These are phyloP conservation scores for Hypoxylon fuscum DNA, from an alignment of 495 filamentous ascomycete genomes.

Conservation along the genomic window DNA sequence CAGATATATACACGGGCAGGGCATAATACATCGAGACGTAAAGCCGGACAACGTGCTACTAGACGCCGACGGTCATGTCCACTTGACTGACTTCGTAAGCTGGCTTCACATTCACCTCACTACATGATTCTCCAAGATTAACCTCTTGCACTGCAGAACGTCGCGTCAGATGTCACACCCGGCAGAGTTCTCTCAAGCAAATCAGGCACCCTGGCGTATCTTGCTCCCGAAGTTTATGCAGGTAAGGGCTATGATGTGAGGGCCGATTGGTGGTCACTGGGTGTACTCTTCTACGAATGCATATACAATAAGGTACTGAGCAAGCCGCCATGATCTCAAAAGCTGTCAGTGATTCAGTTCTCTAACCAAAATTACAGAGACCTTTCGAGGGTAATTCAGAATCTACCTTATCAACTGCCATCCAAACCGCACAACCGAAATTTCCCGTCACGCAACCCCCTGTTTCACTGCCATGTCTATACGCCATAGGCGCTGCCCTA, in stretches of 20 bases:
- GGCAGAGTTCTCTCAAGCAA: slow-evolving; percentile 91
- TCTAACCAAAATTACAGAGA: slow-evolving; percentile 61
- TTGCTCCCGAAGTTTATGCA: slow-evolving; percentile 94
- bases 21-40: slow-evolving; percentile 94
- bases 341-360: not conserved
- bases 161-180: slow-evolving; percentile 89
- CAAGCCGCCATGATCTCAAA: not conserved
- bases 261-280: slow-evolving; percentile 98
- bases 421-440: slow-evolving; percentile 82
- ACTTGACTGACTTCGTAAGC: slow-evolving; percentile 96
- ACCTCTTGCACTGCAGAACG: slow-evolving; percentile 72
- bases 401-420: slow-evolving; percentile 78
- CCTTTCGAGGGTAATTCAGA: slow-evolving; percentile 92
- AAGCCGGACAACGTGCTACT: slow-evolving; percentile 97
- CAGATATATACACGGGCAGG: slow-evolving; percentile 88
- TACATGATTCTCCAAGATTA: slow-evolving; percentile 1
- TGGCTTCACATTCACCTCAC: not conserved
- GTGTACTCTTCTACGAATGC: slow-evolving; percentile 97
- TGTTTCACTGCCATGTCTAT: slow-evolving; percentile 84
- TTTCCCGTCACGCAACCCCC: slow-evolving; percentile 90
- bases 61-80: slow-evolving; percentile 93
- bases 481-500: slow-evolving; percentile 82
- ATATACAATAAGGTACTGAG: slow-evolving; percentile 93
- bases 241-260: slow-evolving; percentile 85
- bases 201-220: slow-evolving; percentile 93